These are phyloP conservation scores for Trametes elegans DNA, from an alignment of 768 basidiomycete genomes.

Conservation along the genomic window DNA sequence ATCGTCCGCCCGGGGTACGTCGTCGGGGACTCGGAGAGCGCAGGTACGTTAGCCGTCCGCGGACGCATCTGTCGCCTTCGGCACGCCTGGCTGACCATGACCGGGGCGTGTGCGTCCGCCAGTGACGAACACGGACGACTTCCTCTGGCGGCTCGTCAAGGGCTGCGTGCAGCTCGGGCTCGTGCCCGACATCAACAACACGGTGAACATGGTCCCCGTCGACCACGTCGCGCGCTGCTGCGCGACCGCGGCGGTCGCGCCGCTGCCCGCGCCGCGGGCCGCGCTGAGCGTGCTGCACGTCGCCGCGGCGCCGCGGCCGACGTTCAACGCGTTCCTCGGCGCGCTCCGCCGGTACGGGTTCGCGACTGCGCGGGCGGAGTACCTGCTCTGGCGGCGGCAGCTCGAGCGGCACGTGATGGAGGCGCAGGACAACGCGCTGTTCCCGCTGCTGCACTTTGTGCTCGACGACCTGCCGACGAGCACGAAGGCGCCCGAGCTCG, in stretches of 20 bases:
- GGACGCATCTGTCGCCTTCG: too few relatives aligned
- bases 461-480: conserved; percentile 96
- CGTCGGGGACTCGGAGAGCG: conserved; percentile 86
- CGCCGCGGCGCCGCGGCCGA: conserved; percentile 80
- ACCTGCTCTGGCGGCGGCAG: conserved; percentile 86
- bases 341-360: conserved; percentile 81
- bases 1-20: conserved; percentile 95
- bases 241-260: conserved; percentile 66
- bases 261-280: conserved; percentile 38
- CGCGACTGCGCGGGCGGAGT: conserved; percentile 74
- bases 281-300: conserved; percentile 72
- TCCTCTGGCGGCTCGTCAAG: conserved; percentile 97
- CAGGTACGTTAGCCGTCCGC: too few relatives aligned
- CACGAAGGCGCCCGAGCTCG: conserved; percentile 89
- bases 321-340: conserved; percentile 84
- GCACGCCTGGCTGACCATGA: too few relatives aligned
- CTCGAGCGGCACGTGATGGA: conserved; percentile 96
- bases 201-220: conserved; percentile 97
- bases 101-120: conserved; percentile 8
- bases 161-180: conserved; percentile 98
- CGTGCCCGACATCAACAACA: conserved; percentile 96
- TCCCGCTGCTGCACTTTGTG: conserved; percentile 96
- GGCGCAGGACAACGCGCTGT: conserved; percentile 92
- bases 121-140: conserved; percentile 99
- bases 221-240: conserved; percentile 90